Evolutionary conservation across 225 moss, liverwort and hornwort genomes (phyloP).

Genomic region (Sphagnum contortum): DNA sequence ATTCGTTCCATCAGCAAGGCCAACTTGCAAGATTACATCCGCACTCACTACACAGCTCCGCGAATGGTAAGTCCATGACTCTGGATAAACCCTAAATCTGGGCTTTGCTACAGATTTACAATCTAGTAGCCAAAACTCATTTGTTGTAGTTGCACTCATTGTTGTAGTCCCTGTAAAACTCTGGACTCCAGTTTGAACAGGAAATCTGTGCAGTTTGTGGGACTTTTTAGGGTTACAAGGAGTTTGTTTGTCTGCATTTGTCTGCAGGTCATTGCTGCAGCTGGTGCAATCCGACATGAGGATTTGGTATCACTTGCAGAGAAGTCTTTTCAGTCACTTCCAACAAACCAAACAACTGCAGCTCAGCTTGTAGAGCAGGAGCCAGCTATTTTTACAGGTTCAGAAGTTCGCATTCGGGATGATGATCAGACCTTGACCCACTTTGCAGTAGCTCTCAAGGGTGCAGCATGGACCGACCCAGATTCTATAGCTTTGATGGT

Average conservation of each 20-base stretch:
- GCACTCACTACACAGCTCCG: constrained; percentile 62
- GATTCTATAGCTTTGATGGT: constrained; percentile 64
- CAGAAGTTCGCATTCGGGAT: constrained; percentile 60
- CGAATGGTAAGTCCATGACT: constrained; percentile 35
- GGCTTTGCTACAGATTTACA: neutral
- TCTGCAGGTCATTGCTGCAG: constrained; percentile 58
- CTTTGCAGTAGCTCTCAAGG: constrained; percentile 67
- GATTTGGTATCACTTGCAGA: constrained; percentile 50
- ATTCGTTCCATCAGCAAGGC: constrained; percentile 49
- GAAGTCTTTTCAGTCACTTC: constrained; percentile 32
- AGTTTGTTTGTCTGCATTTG: neutral
- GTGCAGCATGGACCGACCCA: constrained; percentile 72
- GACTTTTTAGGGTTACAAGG: neutral
- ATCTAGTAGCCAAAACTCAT: too few relatives aligned
- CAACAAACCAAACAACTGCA: constrained; percentile 39
- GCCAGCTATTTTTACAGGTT: constrained; percentile 67
- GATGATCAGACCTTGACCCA: constrained; percentile 51
- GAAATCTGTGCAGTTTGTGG: neutral
- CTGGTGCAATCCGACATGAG: constrained; percentile 61
- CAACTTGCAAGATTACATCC: constrained; percentile 54
- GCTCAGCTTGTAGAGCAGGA: constrained; percentile 38
- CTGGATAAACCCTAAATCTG: neutral
- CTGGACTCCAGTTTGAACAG: neutral
- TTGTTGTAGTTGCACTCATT: neutral
- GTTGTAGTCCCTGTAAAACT: neutral